Conservation (phyloP, 192 early-diverging fungal species). For the Umbelopsis sp. region DNA sequence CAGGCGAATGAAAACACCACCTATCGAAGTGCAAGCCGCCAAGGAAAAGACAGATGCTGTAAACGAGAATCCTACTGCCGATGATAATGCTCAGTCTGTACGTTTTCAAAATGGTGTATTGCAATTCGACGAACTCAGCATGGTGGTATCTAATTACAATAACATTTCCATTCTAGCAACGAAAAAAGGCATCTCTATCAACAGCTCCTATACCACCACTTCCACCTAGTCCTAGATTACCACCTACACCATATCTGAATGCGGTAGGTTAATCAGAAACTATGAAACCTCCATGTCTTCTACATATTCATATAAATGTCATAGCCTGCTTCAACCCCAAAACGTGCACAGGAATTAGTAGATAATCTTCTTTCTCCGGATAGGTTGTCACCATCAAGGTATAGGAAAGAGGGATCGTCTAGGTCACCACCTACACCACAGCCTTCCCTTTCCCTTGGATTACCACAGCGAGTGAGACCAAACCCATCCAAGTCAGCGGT, state of each 20-base stretch:
- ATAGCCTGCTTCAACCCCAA: neutral
- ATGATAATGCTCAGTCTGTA: neutral
- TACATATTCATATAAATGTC: neutral
- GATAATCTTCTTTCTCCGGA: neutral
- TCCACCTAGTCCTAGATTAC: neutral
- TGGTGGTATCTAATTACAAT: no score
- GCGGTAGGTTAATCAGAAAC: neutral
- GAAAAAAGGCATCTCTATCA: neutral
- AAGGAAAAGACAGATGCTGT: neutral
- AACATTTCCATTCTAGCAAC: neutral
- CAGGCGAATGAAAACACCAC: neutral
- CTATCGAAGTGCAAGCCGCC: neutral
- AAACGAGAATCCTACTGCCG: neutral
- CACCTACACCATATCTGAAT: neutral
- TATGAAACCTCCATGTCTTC: neutral
- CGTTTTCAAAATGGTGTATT: neutral
- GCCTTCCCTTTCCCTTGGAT: conserved; percentile 2
- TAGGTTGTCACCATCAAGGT: neutral
- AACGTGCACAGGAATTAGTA: neutral
- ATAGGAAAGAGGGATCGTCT: neutral
- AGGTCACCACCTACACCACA: conserved; percentile 7
- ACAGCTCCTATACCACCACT: conserved; percentile 6
- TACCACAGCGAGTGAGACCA: neutral
- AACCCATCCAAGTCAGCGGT: neutral
- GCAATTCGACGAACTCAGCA: neutral